A percentile compares a stretch with the other conserved stretches of the same genome.
Conservation (phyloP, 2,329 filamentous ascomycete species). For the Ceratocystis papillata region DNA sequence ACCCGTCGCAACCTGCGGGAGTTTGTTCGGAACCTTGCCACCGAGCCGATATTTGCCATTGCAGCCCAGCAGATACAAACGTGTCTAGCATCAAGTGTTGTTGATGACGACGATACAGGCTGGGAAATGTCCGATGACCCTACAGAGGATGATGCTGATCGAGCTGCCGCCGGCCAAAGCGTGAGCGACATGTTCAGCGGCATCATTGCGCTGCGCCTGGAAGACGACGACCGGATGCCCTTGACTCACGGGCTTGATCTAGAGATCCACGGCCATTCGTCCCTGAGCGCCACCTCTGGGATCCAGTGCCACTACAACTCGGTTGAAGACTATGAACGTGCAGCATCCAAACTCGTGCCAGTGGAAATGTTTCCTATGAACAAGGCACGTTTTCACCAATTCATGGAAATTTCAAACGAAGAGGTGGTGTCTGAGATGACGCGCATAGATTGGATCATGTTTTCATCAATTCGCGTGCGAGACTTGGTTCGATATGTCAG, state of each 20-base stretch:
- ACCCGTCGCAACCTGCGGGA: constrained; percentile 62
- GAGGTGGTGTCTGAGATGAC: constrained; percentile 85
- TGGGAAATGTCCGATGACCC: constrained; percentile 75
- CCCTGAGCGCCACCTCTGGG: constrained; percentile 16
- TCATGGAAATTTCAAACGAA: constrained; percentile 79
- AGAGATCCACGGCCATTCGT: constrained; percentile 22
- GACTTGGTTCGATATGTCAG: constrained; percentile 89
- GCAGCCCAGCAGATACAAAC: constrained; percentile 75
- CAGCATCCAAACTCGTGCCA: constrained; percentile 62
- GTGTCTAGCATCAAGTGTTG: constrained; percentile 60
- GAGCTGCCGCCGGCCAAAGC: constrained; percentile 29
- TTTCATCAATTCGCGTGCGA: constrained; percentile 82
- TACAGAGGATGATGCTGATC: constrained; percentile 30
- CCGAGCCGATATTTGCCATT: constrained; percentile 69
- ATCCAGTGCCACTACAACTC: constrained; percentile 43
- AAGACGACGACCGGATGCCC: constrained; percentile 32
- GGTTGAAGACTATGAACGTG: constrained; percentile 69
- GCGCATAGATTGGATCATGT: constrained; percentile 96
- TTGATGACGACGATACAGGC: constrained; percentile 80
- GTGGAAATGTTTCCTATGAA: constrained; percentile 58
- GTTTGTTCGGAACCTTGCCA: constrained; percentile 64
- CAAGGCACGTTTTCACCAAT: constrained; percentile 78
- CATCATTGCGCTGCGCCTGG: constrained; percentile 39
- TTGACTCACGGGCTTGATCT: constrained; percentile 26
- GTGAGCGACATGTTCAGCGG: constrained; percentile 38